phyloP scores from a whole-genome alignment of 768 basidiomycete species.

The Boletus pseudopeckii region DNA sequence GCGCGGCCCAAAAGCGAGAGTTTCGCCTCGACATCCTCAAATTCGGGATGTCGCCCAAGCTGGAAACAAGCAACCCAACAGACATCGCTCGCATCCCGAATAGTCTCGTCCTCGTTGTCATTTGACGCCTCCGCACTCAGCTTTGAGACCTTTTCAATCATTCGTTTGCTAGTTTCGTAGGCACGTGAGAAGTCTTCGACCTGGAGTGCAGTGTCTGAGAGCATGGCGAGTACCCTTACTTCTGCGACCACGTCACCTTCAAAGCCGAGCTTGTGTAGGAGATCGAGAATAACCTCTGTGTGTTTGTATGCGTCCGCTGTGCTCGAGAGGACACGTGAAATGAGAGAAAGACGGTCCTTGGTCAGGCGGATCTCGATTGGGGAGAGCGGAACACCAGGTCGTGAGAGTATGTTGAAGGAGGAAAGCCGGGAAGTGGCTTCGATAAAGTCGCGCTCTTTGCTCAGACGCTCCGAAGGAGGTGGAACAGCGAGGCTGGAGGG shows the following conservation, averaged over 20 bases:
- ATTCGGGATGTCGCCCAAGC: constrained; percentile 80
- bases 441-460: constrained; percentile 84
- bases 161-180: constrained; percentile 64
- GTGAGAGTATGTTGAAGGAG: constrained; percentile 83
- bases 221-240: constrained; percentile 84
- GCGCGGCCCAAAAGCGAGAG: constrained; percentile 74
- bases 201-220: constrained; percentile 82
- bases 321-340: constrained; percentile 80
- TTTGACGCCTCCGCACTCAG: constrained; percentile 38
- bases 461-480: constrained; percentile 54
- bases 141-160: constrained; percentile 60
- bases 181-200: constrained; percentile 76
- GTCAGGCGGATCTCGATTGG: constrained; percentile 93
- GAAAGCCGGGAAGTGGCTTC: constrained; percentile 94
- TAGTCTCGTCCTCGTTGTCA: constrained; percentile 36
- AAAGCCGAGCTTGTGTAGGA: constrained; percentile 85
- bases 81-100: constrained; percentile 68
- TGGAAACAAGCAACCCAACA: constrained; percentile 91
- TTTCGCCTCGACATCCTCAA: constrained; percentile 61
- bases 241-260: constrained; percentile 68
- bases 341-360: constrained; percentile 82
- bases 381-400: constrained; percentile 72
- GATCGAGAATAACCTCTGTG: constrained; percentile 86
- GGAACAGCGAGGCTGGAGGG: constrained; percentile 71
- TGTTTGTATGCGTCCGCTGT: constrained; percentile 90